Base-by-base conservation (phyloP, 169 alveolate genomes). In the Cryptosporidium muris region DNA sequence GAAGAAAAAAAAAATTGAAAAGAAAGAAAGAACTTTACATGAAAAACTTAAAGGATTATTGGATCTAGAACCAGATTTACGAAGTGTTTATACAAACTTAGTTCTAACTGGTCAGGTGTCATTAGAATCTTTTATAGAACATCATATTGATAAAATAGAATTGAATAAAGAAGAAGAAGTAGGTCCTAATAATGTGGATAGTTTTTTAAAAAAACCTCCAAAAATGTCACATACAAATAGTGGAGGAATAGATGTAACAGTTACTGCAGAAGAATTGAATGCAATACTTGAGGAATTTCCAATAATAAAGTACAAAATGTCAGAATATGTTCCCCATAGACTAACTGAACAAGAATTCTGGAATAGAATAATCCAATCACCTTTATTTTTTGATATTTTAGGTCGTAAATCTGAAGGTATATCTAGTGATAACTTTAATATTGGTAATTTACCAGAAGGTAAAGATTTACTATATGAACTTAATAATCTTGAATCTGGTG, bases 311-410 rank as follows among this genome's bases (percentile, higher is more conserved):
- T 42, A 36, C 5, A 74, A 74, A 48, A 74, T 74, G 25, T 40
- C 40, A 25, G 82, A 74, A 36, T 74, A 74, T n/a, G 82, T 74
- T 42, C 82, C 82, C 7, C 82, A 74, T 56, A 66, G 82, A 42
- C 48, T 74, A 16, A 74, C 82, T 37, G 82, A 74, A 25, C 74
- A 74, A 58, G 82, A 74, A 60, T 74, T 74, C 47, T 74, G 82
- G 82, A 74, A 74, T 74, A 37, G 66, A 43, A 56, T 74, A 42
- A 74, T 74, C 16, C 82, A 74, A 16, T 74, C 82, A 1, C 82
- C 82, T 42, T 37, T 74, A 8, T 74, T 74, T 58, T 74, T 74
- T 56, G 66, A 74, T 60, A n/a, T 74, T 14, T 53, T 74, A 8
- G 82, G 82, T 1, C 36, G 58, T 34, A 47, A 58, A 42, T 56